Percentiles rank a stretch among this genome's conserved stretches.
Evolutionary conservation across 2,329 filamentous ascomycete species (phyloP).

Genomic region (Waltergamsia citrina): DNA sequence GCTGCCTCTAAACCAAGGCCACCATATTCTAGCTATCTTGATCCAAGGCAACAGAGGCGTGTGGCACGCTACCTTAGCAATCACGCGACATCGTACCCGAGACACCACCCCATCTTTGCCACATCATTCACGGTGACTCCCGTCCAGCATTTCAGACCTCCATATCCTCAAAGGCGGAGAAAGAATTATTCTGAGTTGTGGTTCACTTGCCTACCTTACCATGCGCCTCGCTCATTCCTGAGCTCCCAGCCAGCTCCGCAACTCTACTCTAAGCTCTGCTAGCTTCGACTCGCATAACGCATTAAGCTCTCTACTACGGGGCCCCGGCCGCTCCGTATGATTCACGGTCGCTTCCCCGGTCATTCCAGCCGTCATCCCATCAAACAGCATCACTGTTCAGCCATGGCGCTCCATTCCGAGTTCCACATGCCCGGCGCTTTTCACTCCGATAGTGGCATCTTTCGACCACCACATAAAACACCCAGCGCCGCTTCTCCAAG

Average conservation of each 20-base stretch:
- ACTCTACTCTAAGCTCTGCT: not conserved
- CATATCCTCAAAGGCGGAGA: not conserved
- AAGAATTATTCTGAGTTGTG: no score
- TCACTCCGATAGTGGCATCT: constrained; percentile 28
- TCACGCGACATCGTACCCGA: constrained; percentile 2
- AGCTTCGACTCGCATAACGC: no score
- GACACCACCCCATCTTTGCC: not conserved
- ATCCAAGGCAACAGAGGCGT: not conserved
- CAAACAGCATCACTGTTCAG: not conserved
- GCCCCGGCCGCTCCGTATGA: no score
- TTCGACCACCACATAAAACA: constrained; percentile 30
- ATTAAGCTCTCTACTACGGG: no score
- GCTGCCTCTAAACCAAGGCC: not conserved
- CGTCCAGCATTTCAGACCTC: not conserved
- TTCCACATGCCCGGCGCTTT: constrained; percentile 26
- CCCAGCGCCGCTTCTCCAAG: constrained; percentile 17
- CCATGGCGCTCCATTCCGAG: constrained; percentile 4
- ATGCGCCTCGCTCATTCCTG: not conserved
- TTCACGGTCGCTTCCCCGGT: no score
- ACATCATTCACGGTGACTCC: not conserved
- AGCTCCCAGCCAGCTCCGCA: no score
- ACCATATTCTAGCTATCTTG: not conserved
- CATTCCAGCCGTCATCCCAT: not conserved
- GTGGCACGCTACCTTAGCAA: not conserved
- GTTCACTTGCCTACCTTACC: not conserved